Evolutionary conservation across 2,329 filamentous ascomycete genomes (phyloP).

Genomic region (Grosmannia serpens): DNA sequence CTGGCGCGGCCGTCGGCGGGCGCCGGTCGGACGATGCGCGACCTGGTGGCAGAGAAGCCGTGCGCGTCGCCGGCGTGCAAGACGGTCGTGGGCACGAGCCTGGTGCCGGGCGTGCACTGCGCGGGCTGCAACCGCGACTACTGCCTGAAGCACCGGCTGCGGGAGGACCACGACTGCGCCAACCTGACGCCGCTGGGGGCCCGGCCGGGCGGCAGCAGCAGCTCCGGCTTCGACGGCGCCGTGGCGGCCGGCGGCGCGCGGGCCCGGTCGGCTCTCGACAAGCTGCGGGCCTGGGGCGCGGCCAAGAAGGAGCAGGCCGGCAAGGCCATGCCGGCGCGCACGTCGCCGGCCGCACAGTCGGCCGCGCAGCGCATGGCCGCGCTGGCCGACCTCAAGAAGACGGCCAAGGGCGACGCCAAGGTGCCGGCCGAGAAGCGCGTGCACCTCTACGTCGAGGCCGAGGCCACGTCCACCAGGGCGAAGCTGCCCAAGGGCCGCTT

Average conservation of each 20-base stretch:
- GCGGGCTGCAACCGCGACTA: slow-evolving; percentile 59
- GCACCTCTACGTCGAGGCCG: slow-evolving; percentile 83
- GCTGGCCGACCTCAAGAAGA: slow-evolving; percentile 69
- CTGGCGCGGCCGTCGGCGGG: slow-evolving; percentile 42
- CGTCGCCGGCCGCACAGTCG: slow-evolving; percentile 12
- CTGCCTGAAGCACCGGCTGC: slow-evolving; percentile 65
- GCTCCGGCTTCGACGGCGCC: not conserved
- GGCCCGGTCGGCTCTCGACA: slow-evolving; percentile 59
- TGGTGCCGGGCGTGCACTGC: slow-evolving; percentile 61
- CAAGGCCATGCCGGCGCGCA: slow-evolving; percentile 46
- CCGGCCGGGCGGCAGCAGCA: slow-evolving; percentile 19
- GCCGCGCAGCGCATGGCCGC: slow-evolving; percentile 55
- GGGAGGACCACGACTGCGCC: slow-evolving; percentile 74
- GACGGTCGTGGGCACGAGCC: slow-evolving; percentile 56
- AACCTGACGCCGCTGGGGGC: slow-evolving; percentile 54
- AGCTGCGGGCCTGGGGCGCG: slow-evolving; percentile 68
- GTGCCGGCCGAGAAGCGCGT: slow-evolving; percentile 73
- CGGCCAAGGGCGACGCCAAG: slow-evolving; percentile 81
- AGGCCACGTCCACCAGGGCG: slow-evolving; percentile 70
- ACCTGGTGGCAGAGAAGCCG: slow-evolving; percentile 49
- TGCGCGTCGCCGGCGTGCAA: slow-evolving; percentile 58
- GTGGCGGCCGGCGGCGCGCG: slow-evolving; percentile 45
- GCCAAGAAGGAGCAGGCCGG: slow-evolving; percentile 57
- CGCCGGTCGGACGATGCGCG: slow-evolving; percentile 40
- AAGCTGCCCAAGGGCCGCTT: slow-evolving; percentile 76